Base-by-base conservation (phyloP, 306 rosid species). In the Rosa rugosa region DNA sequence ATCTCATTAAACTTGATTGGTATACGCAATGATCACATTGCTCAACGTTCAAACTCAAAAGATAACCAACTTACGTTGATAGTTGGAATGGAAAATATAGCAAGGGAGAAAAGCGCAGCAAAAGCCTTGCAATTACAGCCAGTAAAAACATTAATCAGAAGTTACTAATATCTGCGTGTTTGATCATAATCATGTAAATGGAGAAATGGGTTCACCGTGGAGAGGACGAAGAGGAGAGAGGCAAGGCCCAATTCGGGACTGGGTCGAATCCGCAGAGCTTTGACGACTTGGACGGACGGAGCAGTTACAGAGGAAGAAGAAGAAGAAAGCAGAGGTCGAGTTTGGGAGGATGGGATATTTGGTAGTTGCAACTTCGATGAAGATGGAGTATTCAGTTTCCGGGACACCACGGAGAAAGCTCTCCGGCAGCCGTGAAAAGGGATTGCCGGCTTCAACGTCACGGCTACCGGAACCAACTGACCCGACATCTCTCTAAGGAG, bases 61-160 rank as follows among this genome's bases (percentile, higher is more conserved):
- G 3, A 31, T 31, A 31, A 31, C 36, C 36, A 31, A 31, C 36
- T 31, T 31, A 31, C 36, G 14, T 86, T 78, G 45, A 83, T 41
- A 8, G 89, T 63, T 7, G 90, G 92, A 83, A 90, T 78, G 11
- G 88, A 85, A 51, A 86, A n/a, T 72, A 85, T 9, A 18, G 82
- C 88, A 74, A 90, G 49, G 0, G 89, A 81, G 46, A 86, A 75
- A 65, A 90, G 64, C 4, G 92, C 87, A 34, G 80, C 81, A 70
- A 88, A 65, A 68, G 79, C 90, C 90, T 90, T 45, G 80, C 82
- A 31, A 0, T 20, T 67, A 8, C 73, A 76, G 50, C 50, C 73
- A 64, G 56, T 31, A 40, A 40, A 54, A 14, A 57, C 53, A 27
- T 11, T 20, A 42, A 68, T 23, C 69, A 75, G n/a, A 0, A 25